A percentile compares a stretch with the other conserved stretches of the same genome.
Conservation (phyloP, 1,284 basidiomycete species). For the Apiotrichum mycotoxinovorans region DNA sequence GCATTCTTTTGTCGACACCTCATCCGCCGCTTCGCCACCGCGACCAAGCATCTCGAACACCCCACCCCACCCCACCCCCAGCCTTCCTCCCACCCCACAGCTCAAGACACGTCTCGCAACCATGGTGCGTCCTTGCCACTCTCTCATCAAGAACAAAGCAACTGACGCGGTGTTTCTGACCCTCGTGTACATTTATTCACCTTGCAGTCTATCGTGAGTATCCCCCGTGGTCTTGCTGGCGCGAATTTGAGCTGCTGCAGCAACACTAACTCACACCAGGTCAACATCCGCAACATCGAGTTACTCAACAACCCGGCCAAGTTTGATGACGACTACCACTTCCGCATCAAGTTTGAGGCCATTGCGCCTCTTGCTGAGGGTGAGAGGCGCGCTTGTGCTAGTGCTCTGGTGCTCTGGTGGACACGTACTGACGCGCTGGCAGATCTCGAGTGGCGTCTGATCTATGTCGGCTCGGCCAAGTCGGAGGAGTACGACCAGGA, state of each 20-base stretch:
- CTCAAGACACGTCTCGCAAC: neutral
- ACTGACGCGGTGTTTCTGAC: neutral
- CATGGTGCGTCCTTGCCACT: neutral
- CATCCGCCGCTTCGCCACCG: neutral
- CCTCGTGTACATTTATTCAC: neutral
- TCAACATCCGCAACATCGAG: conserved; percentile 56
- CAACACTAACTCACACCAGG: conserved; percentile 26
- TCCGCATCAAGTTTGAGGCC: conserved; percentile 97
- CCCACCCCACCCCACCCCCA: too few species aligned
- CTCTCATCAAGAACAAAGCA: neutral
- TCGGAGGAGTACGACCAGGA: conserved; percentile 91
- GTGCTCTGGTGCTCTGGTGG: neutral
- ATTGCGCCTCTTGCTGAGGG: conserved; percentile 89
- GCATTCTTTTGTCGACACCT: neutral
- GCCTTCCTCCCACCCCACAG: neutral
- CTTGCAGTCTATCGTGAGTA: conserved; percentile 43
- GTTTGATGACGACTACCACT: conserved; percentile 86
- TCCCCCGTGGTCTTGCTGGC: neutral
- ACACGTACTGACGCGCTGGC: conserved; percentile 7
- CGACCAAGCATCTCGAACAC: too few species aligned
- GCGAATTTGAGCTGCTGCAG: neutral
- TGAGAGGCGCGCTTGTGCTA: conserved; percentile 48
- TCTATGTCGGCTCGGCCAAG: conserved; percentile 93
- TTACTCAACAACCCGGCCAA: conserved; percentile 90
- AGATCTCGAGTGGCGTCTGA: conserved; percentile 97